These are phyloP conservation scores for Amauroascus niger DNA, from an alignment of 2,329 filamentous ascomycete genomes.

Conservation along the genomic window DNA sequence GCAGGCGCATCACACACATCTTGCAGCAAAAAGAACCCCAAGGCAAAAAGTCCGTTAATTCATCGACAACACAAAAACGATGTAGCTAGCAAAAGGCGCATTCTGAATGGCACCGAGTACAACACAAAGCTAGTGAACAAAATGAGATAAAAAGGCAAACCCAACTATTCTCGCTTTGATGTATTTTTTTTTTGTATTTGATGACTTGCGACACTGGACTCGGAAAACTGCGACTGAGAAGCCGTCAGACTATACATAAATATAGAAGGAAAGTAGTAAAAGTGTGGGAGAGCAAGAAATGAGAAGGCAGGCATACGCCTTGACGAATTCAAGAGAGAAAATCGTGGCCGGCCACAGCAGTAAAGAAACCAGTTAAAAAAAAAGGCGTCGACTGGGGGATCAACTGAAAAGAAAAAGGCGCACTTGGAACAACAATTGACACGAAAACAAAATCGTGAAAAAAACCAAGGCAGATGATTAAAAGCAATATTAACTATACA, in stretches of 20 bases:
- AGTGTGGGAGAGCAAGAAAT: not conserved
- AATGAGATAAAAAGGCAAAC: too few relatives aligned
- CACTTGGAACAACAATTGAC: not conserved
- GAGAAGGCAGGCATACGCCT: not conserved
- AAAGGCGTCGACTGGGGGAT: not conserved
- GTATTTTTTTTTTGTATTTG: too few relatives aligned
- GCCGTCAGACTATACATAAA: not conserved
- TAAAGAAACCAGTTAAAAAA: not conserved
- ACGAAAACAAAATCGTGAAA: not conserved
- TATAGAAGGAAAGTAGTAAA: not conserved
- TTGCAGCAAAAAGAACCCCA: too few relatives aligned
- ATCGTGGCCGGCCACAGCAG: constrained; percentile 5
- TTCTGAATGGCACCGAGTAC: too few relatives aligned
- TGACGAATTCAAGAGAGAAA: not conserved
- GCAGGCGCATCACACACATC: too few relatives aligned
- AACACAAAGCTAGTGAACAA: too few relatives aligned
- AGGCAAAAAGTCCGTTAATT: not conserved
- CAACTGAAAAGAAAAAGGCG: constrained; percentile 3
- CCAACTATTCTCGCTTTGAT: not conserved
- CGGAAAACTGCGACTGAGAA: not conserved
- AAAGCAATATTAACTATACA: constrained; percentile 10
- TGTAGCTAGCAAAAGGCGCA: too few relatives aligned
- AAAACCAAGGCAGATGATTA: constrained; percentile 15
- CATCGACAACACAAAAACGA: too few relatives aligned
- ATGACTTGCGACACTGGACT: not conserved